Evolutionary conservation across 352 stramenopile genomes (phyloP).

Genomic region (Phytopythium boreale): DNA sequence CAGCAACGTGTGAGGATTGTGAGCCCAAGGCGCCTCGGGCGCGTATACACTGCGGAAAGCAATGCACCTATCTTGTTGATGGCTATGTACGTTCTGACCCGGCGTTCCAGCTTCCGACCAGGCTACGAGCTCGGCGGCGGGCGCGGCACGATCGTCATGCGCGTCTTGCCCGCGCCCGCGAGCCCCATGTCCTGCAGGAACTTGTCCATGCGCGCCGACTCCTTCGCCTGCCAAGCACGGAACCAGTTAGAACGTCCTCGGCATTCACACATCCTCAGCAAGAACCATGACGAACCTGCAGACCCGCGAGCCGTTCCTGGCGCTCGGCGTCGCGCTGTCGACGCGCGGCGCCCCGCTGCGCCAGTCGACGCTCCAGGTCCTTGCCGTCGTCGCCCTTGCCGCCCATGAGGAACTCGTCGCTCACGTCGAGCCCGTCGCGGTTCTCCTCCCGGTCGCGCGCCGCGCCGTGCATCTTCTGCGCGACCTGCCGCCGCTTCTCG

Average conservation of each 20-base stretch:
- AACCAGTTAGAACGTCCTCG: no score
- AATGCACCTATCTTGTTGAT: no score
- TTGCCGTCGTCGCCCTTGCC: constrained; percentile 7
- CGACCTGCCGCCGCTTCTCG: constrained; percentile 49
- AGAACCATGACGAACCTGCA: constrained; percentile 25
- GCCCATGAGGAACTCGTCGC: constrained; percentile 70
- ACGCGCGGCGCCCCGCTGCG: constrained; percentile 32
- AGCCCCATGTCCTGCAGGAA: constrained; percentile 74
- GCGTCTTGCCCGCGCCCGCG: constrained; percentile 24
- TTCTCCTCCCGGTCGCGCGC: constrained; percentile 57
- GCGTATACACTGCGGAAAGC: no score
- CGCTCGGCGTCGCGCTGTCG: constrained; percentile 36
- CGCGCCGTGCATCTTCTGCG: constrained; percentile 47
- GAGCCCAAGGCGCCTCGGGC: no score
- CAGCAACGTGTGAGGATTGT: neutral
- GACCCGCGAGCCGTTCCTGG: constrained; percentile 30
- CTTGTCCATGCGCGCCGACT: constrained; percentile 73
- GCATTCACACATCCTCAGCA: no score
- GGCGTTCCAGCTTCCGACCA: neutral
- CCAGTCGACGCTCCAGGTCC: constrained; percentile 42
- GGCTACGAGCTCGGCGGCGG: constrained; percentile 3
- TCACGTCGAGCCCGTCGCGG: constrained; percentile 63
- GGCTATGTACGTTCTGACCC: no score
- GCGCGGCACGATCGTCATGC: constrained; percentile 59
- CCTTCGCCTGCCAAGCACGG: constrained; percentile 43